Percentiles rank a stretch among this genome's conserved stretches.
Conservation (phyloP, 2,329 filamentous ascomycete species). For the Ceratocystis destructans region DNA sequence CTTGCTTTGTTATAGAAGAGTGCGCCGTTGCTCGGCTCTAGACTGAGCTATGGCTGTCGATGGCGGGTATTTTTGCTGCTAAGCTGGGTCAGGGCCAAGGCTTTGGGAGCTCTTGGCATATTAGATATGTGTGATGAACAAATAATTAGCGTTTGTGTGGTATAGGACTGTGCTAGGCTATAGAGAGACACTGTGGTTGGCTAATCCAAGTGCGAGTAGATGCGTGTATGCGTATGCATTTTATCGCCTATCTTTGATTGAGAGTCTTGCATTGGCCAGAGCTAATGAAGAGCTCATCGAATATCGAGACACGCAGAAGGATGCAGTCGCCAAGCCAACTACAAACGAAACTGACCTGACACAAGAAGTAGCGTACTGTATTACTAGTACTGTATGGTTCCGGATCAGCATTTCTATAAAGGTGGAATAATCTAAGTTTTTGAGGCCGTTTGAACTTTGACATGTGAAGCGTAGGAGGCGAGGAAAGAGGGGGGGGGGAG, state of each 20-base stretch:
- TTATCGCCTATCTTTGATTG: neutral
- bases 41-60: neutral
- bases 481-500: neutral
- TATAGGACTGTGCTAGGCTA: too few relatives aligned
- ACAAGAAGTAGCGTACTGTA: neutral
- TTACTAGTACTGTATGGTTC: neutral
- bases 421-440: neutral
- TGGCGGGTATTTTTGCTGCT: neutral
- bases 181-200: neutral
- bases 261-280: neutral
- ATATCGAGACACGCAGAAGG: neutral
- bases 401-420: neutral
- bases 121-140: neutral
- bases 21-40: neutral
- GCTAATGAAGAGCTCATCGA: neutral
- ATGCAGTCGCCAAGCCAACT: slow-evolving; percentile 7
- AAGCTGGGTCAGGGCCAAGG: neutral
- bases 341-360: slow-evolving; percentile 3
- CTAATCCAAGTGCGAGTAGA: neutral
- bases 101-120: slow-evolving; percentile 2
- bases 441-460: neutral
- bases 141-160: neutral
- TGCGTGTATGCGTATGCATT: neutral
- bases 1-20: neutral
- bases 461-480: neutral